These are phyloP conservation scores for Kingdonia uniflora DNA, from an alignment of 164 flowering plant species.

Conservation along the genomic window DNA sequence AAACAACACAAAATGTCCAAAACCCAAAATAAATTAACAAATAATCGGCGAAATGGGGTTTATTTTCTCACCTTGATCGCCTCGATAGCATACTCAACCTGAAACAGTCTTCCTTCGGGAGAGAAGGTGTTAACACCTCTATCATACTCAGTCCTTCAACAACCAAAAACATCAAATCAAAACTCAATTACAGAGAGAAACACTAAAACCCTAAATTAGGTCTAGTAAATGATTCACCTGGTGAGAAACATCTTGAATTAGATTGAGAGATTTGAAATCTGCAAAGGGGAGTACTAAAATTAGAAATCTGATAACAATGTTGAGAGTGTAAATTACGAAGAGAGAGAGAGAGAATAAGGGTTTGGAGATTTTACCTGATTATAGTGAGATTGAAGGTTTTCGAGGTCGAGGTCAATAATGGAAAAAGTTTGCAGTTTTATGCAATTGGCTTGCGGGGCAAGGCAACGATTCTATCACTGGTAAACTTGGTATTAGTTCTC, in stretches of 20 bases:
- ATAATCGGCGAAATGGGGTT: no score
- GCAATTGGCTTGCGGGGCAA: no score
- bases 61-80: slow-evolving; percentile 69
- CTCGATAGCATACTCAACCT: slow-evolving; percentile 96
- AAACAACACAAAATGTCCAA: not conserved
- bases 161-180: not conserved
- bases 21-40: not conserved
- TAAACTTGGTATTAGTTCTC: no score
- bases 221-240: slow-evolving; percentile 17
- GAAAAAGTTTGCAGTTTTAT: no score
- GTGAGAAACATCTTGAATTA: slow-evolving; percentile 45
- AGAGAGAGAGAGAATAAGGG: no score
- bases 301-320: no score
- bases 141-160: slow-evolving; percentile 87
- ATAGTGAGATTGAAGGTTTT: no score
- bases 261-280: slow-evolving; percentile 3
- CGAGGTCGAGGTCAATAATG: no score
- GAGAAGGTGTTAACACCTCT: slow-evolving; percentile 98
- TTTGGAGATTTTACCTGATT: no score
- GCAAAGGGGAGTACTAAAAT: not conserved
- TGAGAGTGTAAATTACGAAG: no score
- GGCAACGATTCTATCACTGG: no score
- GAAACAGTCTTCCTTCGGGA: slow-evolving; percentile 92
- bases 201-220: slow-evolving; percentile 3
- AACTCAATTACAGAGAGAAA: no score